A percentile compares a stretch with the other conserved stretches of the same genome.
Evolutionary conservation across 495 filamentous ascomycete species (phyloP).

Genomic region (Hypoxylon rickii): DNA sequence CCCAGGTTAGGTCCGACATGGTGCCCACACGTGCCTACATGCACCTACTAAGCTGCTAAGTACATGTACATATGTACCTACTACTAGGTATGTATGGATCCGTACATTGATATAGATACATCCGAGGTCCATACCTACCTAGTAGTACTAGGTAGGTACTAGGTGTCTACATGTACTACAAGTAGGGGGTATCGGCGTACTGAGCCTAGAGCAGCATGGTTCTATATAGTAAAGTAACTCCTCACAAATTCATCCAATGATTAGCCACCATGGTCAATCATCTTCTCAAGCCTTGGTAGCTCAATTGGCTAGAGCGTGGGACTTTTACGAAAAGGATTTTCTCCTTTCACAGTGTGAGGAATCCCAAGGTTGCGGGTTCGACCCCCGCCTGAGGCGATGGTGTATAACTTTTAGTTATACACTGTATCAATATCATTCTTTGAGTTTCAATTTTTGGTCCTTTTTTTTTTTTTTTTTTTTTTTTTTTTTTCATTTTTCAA

Average conservation of each 20-base stretch:
- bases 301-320: constrained; percentile 46
- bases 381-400: constrained; percentile 41
- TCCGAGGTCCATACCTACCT: too few species aligned
- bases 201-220: too few species aligned
- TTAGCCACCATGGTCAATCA: too few species aligned
- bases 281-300: constrained; percentile 41
- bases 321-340: constrained; percentile 32
- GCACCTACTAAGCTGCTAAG: too few species aligned
- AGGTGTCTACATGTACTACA: too few species aligned
- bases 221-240: background rate
- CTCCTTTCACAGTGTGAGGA: background rate
- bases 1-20: too few species aligned
- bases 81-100: too few species aligned
- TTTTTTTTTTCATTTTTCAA: background rate
- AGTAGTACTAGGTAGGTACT: too few species aligned
- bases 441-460: background rate
- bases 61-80: too few species aligned
- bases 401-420: background rate
- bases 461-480: background rate
- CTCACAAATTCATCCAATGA: background rate
- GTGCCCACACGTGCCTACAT: too few species aligned
- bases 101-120: too few species aligned
- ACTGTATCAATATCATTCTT: background rate
- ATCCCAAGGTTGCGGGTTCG: constrained; percentile 46
- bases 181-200: too few species aligned